A percentile compares a stretch with the other conserved stretches of the same genome.
Evolutionary conservation across 2,329 filamentous ascomycete species (phyloP).

Genomic region (Fusarium bactridioides): DNA sequence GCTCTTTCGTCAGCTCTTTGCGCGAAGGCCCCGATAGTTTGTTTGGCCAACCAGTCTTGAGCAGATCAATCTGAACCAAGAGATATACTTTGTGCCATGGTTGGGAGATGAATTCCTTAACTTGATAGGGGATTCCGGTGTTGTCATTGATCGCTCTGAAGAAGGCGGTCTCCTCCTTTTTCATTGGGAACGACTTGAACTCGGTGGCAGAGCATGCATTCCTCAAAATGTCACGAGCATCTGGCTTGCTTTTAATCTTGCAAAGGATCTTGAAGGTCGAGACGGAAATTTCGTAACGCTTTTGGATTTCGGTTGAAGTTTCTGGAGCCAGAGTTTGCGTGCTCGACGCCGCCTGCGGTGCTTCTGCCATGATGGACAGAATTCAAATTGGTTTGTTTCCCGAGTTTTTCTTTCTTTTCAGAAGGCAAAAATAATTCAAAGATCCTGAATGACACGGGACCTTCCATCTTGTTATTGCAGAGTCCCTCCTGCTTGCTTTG

Average conservation of each 20-base stretch:
- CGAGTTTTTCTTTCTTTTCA: background rate
- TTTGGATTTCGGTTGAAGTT: slow-evolving; percentile 41
- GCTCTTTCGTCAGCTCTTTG: slow-evolving; percentile 46
- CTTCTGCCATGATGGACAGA: background rate
- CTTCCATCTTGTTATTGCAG: background rate
- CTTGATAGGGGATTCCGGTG: slow-evolving; percentile 49
- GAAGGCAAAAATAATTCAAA: no score
- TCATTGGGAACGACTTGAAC: slow-evolving; percentile 49
- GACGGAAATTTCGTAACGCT: slow-evolving; percentile 46
- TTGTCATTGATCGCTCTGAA: slow-evolving; percentile 51
- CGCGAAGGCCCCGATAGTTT: slow-evolving; percentile 50
- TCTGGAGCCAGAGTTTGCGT: background rate
- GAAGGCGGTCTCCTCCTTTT: slow-evolving; percentile 46
- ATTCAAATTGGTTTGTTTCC: background rate
- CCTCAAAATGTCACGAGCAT: slow-evolving; percentile 47
- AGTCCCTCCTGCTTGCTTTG: background rate
- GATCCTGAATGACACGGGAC: no score
- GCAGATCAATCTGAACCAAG: slow-evolving; percentile 76
- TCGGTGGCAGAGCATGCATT: slow-evolving; percentile 51
- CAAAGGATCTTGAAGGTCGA: slow-evolving; percentile 45
- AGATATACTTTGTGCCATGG: slow-evolving; percentile 79
- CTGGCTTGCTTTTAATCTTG: slow-evolving; percentile 38
- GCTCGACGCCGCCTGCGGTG: background rate
- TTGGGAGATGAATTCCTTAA: slow-evolving; percentile 56
- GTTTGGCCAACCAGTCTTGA: slow-evolving; percentile 66